Base-by-base conservation (phyloP, 495 filamentous ascomycete species). In the Stereocaulon alpinum region DNA sequence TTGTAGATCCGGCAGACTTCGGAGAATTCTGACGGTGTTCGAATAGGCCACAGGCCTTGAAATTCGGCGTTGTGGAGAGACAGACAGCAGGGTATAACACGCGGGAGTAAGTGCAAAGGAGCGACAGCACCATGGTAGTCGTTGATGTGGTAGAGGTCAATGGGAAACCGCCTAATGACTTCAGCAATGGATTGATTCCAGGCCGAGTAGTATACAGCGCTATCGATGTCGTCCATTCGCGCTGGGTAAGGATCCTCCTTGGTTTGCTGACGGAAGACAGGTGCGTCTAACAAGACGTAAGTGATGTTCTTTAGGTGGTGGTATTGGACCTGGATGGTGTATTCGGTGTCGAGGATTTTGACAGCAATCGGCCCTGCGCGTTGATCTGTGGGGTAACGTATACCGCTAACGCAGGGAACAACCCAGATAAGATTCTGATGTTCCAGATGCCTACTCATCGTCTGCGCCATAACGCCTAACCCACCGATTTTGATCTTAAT, bases 61-160 rank as follows among this genome's bases (percentile, higher is more conserved):
- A 87, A 87, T 67, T 87, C 84, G 55, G 83, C 85, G 62, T 87
- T 83, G 63, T 83, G 80, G 30, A 82, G 72, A 29, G 74, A 76
- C n/a, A 85, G 66, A 61, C 80, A 83, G 65, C 78, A 79, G 0
- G 82, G 82, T 43, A 85, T 77, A 3, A 76, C 85, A 41, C 79
- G 71, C 15, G 86, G 86, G 5, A 88, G 75, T 18, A 87, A 75
- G 60, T 90, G 85, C 7, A 89, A 72, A 12, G 85, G 86, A 41
- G 86, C 86, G 6, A 86, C 70, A 18, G 86, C 83, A 34, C 86
- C 86, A 60, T 90, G 86, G 67, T 89, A 90, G 67, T 90, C 86
- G 69, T 90, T 90, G 66, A 89, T 85, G 67, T 90, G 86, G 66
- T 90, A 90, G 22, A 90, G 66, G 64, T 89, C 85, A 47, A 87